Percentiles rank a stretch among this genome's conserved stretches.
Evolutionary conservation across 2,329 filamentous ascomycete species (phyloP).

Genomic region (Diaporthe aspalathi): DNA sequence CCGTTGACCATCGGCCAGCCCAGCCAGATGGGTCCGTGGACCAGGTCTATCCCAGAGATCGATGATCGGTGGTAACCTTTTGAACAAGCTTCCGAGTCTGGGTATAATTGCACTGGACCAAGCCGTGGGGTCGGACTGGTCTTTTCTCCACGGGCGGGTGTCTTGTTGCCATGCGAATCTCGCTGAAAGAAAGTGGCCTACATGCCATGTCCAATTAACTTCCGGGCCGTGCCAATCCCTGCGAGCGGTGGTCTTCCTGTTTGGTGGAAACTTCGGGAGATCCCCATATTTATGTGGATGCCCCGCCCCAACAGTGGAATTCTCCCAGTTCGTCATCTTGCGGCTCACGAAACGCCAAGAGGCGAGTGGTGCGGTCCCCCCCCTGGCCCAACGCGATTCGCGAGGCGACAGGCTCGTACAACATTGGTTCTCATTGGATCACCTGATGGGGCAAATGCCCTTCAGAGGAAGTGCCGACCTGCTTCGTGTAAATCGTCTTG

Average conservation of each 20-base stretch:
- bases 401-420: neutral
- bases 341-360: constrained; percentile 28
- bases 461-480: neutral
- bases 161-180: constrained; percentile 6
- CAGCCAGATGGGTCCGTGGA: neutral
- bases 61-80: neutral
- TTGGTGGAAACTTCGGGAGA: neutral
- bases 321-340: constrained; percentile 21
- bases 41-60: constrained; percentile 12
- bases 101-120: constrained; percentile 1
- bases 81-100: neutral
- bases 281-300: neutral
- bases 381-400: neutral
- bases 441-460: neutral
- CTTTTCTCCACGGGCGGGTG: neutral
- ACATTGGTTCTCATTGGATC: neutral
- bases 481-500: constrained; percentile 14
- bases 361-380: neutral
- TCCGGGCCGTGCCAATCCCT: neutral
- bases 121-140: neutral
- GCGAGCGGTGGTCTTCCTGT: neutral
- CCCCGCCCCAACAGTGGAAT: neutral
- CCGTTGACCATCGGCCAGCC: neutral
- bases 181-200: neutral
- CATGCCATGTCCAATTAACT: constrained; percentile 2